phyloP scores from a whole-genome alignment of 768 basidiomycete genomes.

The Tylopilus cervinicoccineus region DNA sequence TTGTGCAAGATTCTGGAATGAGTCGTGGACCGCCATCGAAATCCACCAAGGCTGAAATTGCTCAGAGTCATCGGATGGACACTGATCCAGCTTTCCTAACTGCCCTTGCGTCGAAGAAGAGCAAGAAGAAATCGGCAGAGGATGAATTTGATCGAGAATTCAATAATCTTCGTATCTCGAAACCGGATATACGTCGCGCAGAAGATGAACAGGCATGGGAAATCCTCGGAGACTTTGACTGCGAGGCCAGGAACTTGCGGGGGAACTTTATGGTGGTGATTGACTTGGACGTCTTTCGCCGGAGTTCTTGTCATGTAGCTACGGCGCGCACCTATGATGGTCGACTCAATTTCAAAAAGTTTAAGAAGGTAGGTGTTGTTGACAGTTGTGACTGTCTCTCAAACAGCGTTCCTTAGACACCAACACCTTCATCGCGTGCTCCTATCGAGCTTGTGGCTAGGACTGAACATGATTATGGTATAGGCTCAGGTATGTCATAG shows the following conservation, averaged over 20 bases:
- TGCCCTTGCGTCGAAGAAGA: constrained; percentile 69
- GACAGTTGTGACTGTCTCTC: constrained; percentile 5
- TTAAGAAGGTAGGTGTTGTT: constrained; percentile 54
- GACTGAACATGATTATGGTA: constrained; percentile 51
- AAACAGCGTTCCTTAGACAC: constrained; percentile 25
- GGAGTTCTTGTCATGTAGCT: constrained; percentile 23
- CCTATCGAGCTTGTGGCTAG: constrained; percentile 50
- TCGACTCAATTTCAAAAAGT: constrained; percentile 71
- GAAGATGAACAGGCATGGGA: constrained; percentile 54
- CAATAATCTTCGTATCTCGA: constrained; percentile 68
- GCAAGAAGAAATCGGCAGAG: constrained; percentile 57
- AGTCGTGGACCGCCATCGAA: constrained; percentile 4
- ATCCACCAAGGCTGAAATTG: constrained; percentile 3
- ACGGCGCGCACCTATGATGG: constrained; percentile 40
- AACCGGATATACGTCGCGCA: constrained; percentile 49
- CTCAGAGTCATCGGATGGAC: constrained; percentile 34
- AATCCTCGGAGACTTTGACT: constrained; percentile 58
- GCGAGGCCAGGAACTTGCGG: constrained; percentile 50
- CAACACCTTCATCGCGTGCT: constrained; percentile 20
- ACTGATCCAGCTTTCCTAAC: constrained; percentile 66
- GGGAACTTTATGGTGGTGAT: constrained; percentile 82
- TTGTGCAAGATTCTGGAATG: constrained; percentile 26
- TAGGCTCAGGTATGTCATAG: constrained; percentile 43
- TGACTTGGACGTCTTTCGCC: constrained; percentile 53
- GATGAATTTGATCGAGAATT: constrained; percentile 78